Base-by-base conservation (phyloP, 75 land plant genomes). In the Picea glauca region DNA sequence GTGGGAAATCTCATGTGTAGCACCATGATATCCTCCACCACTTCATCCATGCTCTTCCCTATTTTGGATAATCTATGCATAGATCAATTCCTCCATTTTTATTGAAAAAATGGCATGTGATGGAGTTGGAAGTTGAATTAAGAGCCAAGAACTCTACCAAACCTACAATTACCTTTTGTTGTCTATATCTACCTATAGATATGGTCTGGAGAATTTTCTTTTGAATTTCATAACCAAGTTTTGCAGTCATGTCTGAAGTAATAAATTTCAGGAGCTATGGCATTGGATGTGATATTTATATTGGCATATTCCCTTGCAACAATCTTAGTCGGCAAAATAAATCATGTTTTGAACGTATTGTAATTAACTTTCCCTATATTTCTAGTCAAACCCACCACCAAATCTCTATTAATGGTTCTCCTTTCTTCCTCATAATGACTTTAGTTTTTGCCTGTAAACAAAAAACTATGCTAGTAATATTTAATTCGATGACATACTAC, bases 181-280 rank as follows among this genome's bases (percentile, higher is more conserved):
- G 26, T 26, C 26, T 26, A 26, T 26, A 26, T 26, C 26, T 68
- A 91, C 97, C 98, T 65, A 92, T 77, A 26, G 99, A 98, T 67
- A 96, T 96, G 43, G 83, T 85, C 76, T 85, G 83, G 66, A 96
- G 81, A 26, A 94, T 89, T 67, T 92, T 88, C 84, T 91, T 90
- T 88, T 94, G 95, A 79, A 92, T 83, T 62, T 96, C 98, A 26
- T 78, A 91, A 63, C 91, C 85, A 76, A 96, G 90, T 76, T 91
- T 94, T 56, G 95, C 83, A 72, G 99, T 96, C 99, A 96, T 94
- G 64, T 96, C 95, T 58, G 99, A 96, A 81, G 95, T 95, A 85
- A 96, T 94, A 74, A 94, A 96, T 26, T n/a, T 98, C 98, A 73
- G 99, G 99, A 26, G 99, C 99, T 77, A 96, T 65, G 70, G 99